phyloP scores from a whole-genome alignment of 2,329 filamentous ascomycete genomes.

The Ophiostoma quercus region DNA sequence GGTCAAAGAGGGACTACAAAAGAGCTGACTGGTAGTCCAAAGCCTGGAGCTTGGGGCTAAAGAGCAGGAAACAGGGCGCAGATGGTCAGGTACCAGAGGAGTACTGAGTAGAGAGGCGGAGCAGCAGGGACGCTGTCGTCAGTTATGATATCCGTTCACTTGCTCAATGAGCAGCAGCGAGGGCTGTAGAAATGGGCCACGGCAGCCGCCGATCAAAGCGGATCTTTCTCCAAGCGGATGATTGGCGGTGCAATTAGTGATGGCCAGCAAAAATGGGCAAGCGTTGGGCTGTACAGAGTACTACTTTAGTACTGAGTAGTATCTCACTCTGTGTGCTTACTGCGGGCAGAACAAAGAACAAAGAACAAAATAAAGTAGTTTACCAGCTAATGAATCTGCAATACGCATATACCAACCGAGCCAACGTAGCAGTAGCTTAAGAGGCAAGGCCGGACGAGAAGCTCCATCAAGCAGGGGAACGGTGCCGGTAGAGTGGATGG shows the following conservation, averaged over 20 bases:
- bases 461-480: neutral
- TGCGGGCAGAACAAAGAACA: neutral
- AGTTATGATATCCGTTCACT: neutral
- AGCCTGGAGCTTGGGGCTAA: neutral
- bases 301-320: neutral
- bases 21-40: neutral
- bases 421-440: neutral
- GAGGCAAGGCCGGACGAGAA: constrained; percentile 10
- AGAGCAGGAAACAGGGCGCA: neutral
- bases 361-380: neutral
- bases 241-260: neutral
- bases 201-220: neutral
- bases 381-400: neutral
- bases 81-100: constrained; percentile 6
- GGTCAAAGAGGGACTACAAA: neutral
- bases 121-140: neutral
- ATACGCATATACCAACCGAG: neutral
- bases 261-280: neutral
- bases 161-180: neutral
- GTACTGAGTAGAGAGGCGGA: neutral
- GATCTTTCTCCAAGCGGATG: neutral
- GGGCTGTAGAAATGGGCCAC: constrained; percentile 1
- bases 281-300: too few relatives aligned
- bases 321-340: neutral
- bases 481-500: neutral